Evolutionary conservation across 345 rosid species (phyloP), one percentile per base, ranked within the genome.

Genomic region (Hibiscus trionum): DNA sequence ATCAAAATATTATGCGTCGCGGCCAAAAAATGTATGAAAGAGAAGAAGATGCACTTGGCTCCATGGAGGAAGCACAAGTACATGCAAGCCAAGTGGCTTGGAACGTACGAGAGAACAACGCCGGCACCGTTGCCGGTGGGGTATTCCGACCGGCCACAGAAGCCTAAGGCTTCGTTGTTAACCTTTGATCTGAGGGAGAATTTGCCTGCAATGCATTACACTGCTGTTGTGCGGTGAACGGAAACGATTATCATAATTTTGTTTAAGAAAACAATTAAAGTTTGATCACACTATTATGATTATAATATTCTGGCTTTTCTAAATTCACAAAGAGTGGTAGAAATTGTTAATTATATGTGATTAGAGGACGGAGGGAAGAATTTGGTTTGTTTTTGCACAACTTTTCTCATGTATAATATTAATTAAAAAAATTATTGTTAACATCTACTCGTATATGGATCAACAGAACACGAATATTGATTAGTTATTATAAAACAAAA

Each of bases 1-100:
- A 86, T 90, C 70, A 91, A 91, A 76, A 86, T 90, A 4, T 11
- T 94, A 56, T 94, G 98, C 72, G 57, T 74, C 0, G 91, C 98
- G 0, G 90, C 85, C 3, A 91, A 94, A 65, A 84, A 69, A 59
- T 88, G 90, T 74, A 83, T 88, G 93, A 90, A 87, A 77, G 96
- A 94, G 80, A 87, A 84, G 80, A 86, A 88, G 71, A 91, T 91
- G 86, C 95, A 94, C 73, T 65, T 94, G 80, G 96, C 84, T 50
- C 98, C 98, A 9, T 91, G 97, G 97, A 88, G 98, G 75, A 93
- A 86, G 83, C 86, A 87, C 57, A 88, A 85, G 80, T 93, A 89
- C 78, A 85, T 94, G 96, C 91, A 90, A 68, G 93, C 94, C 2
- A 94, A 94, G 78, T 91, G 97, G 98, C 65, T 90, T 0, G 91